These are phyloP conservation scores for Lactuca sativa DNA, from an alignment of 129 eudicot species.

Conservation along the genomic window DNA sequence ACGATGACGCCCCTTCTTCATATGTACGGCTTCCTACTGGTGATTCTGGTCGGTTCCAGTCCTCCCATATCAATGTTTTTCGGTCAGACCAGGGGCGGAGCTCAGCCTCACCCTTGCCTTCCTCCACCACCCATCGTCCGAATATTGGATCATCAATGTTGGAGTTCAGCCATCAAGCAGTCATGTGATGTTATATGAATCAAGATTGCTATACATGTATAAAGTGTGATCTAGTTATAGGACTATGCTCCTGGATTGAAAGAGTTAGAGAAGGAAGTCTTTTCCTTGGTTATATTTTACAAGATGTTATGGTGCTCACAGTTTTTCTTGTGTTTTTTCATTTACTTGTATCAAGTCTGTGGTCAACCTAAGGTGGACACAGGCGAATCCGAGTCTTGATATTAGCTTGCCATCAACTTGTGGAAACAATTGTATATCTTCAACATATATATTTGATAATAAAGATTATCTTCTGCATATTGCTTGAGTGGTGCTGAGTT, in stretches of 20 bases:
- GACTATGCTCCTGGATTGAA: neutral
- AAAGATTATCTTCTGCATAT: neutral
- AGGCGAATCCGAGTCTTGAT: constrained; percentile 1
- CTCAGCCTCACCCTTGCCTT: constrained; percentile 14
- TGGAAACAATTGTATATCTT: neutral
- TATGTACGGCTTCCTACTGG: constrained; percentile 2
- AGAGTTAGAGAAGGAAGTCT: constrained; percentile 23
- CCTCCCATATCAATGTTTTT: neutral
- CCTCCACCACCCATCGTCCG: constrained; percentile 21
- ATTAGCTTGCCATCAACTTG: neutral
- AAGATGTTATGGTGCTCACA: neutral
- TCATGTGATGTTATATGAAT: neutral
- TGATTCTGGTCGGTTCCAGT: constrained; percentile 1
- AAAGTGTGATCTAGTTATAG: neutral
- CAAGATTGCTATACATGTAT: constrained; percentile 1
- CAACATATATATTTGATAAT: too few species aligned
- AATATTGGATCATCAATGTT: neutral
- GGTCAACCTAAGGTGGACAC: constrained; percentile 3
- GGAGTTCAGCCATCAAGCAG: neutral
- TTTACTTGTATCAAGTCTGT: constrained; percentile 8
- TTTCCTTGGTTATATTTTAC: neutral
- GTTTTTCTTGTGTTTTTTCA: constrained; percentile 1
- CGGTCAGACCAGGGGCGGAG: constrained; percentile 10
- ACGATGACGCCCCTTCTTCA: neutral
- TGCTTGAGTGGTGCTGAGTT: neutral